Conservation (phyloP, 805 yeast genomes). For the Zygotorulaspora chibaensis region DNA sequence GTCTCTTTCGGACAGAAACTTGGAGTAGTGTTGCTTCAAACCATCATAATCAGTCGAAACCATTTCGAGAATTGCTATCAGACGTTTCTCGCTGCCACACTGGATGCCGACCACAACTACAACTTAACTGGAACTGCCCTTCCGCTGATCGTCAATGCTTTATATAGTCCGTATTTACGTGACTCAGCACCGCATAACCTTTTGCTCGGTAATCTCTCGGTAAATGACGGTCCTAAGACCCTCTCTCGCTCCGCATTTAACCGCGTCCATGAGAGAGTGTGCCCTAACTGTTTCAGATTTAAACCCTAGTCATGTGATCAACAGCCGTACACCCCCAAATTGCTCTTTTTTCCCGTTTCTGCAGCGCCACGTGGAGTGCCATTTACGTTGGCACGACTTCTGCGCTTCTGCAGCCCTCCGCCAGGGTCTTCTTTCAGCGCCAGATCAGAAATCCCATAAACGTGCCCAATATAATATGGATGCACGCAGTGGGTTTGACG, state of each 20-base stretch:
- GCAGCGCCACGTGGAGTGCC: not conserved
- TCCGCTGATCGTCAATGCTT: too few species aligned
- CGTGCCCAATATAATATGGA: not conserved
- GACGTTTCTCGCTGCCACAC: not conserved
- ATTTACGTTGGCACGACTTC: not conserved
- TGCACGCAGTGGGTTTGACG: too few species aligned
- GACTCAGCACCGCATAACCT: too few species aligned
- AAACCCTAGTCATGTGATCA: not conserved
- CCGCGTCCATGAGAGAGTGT: too few species aligned
- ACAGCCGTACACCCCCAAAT: not conserved
- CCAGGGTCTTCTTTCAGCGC: not conserved
- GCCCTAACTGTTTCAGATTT: not conserved
- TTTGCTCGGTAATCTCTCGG: too few species aligned
- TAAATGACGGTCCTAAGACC: too few species aligned
- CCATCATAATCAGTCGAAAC: constrained; percentile 5
- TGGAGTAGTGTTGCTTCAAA: constrained; percentile 16
- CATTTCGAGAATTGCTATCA: not conserved
- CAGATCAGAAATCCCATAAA: not conserved
- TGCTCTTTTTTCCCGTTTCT: not conserved
- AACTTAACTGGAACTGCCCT: too few species aligned
- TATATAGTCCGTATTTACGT: too few species aligned
- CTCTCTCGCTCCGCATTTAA: too few species aligned
- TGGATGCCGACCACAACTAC: not conserved
- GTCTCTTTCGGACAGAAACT: constrained; percentile 23
- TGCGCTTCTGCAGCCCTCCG: not conserved